phyloP scores from a whole-genome alignment of 1,284 basidiomycete species.

The Puccinia triticina region DNA sequence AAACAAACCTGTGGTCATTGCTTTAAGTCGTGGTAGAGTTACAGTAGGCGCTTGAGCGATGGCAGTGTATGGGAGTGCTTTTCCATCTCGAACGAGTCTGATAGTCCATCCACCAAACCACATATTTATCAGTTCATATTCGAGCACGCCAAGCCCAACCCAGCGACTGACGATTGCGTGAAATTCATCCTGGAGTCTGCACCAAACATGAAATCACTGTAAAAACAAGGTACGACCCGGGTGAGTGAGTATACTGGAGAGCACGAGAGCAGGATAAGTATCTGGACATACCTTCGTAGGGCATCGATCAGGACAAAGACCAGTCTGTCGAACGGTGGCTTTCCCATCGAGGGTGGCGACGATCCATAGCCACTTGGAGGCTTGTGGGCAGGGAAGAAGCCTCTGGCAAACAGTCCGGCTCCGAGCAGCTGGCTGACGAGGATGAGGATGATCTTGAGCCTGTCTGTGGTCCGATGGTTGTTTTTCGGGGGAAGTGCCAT shows the following conservation, averaged over 20 bases:
- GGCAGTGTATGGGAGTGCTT: slow-evolving; percentile 53
- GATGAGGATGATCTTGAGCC: slow-evolving; percentile 9
- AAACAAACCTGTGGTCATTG: slow-evolving; percentile 53
- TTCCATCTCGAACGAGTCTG: slow-evolving; percentile 52
- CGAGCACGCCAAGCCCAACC: not conserved
- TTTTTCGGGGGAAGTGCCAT: not conserved
- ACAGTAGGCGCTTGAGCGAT: slow-evolving; percentile 55
- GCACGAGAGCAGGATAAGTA: not conserved
- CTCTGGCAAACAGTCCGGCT: slow-evolving; percentile 31
- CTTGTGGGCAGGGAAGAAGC: slow-evolving; percentile 45
- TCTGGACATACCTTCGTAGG: slow-evolving; percentile 53
- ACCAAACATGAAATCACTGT: slow-evolving; percentile 54
- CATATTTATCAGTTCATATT: not conserved
- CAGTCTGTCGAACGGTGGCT: slow-evolving; percentile 52
- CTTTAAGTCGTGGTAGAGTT: slow-evolving; percentile 55
- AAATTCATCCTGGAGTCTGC: slow-evolving; percentile 53
- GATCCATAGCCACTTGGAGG: slow-evolving; percentile 32
- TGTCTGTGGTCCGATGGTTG: not conserved
- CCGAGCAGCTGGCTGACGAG: slow-evolving; percentile 27
- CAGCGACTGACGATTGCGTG: slow-evolving; percentile 48
- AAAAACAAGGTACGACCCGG: not conserved
- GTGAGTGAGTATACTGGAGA: not conserved
- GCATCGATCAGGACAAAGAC: slow-evolving; percentile 56
- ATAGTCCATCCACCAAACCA: not conserved
- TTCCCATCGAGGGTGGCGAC: not conserved